Evolutionary conservation across 2,329 filamentous ascomycete genomes (phyloP).

Genomic region (Colletotrichum sp.): DNA sequence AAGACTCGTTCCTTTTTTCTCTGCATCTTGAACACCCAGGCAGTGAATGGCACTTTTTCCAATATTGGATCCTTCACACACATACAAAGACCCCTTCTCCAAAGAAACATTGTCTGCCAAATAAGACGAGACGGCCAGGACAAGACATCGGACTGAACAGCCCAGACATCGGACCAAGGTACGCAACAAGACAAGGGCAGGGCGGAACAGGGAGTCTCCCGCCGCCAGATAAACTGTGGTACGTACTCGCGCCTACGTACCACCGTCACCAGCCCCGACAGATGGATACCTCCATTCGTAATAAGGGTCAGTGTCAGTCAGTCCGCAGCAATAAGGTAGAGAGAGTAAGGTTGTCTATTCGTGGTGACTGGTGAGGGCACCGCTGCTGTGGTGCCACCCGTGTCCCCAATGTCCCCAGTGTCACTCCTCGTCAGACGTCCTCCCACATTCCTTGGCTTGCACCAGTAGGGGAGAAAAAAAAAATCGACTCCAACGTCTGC

Average conservation of each 20-base stretch:
- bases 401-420: background rate
- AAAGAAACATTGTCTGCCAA: background rate
- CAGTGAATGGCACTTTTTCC: background rate
- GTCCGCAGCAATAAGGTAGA: background rate
- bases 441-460: conserved; percentile 3
- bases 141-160: background rate
- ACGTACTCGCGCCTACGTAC: background rate
- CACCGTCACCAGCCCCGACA: background rate
- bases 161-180: background rate
- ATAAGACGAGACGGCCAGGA: background rate
- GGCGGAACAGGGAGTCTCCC: background rate
- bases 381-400: background rate
- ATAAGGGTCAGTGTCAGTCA: background rate
- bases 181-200: background rate
- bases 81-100: background rate
- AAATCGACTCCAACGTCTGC: background rate
- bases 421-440: background rate
- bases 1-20: background rate
- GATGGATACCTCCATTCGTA: background rate
- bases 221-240: background rate
- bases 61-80: background rate
- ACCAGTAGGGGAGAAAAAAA: background rate
- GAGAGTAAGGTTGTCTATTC: background rate
- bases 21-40: background rate
- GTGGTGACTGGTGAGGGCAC: background rate